Evolutionary conservation across 75 land plant genomes (phyloP), one percentile per base, ranked within the genome.

Genomic region (Selaginella tamariscina): DNA sequence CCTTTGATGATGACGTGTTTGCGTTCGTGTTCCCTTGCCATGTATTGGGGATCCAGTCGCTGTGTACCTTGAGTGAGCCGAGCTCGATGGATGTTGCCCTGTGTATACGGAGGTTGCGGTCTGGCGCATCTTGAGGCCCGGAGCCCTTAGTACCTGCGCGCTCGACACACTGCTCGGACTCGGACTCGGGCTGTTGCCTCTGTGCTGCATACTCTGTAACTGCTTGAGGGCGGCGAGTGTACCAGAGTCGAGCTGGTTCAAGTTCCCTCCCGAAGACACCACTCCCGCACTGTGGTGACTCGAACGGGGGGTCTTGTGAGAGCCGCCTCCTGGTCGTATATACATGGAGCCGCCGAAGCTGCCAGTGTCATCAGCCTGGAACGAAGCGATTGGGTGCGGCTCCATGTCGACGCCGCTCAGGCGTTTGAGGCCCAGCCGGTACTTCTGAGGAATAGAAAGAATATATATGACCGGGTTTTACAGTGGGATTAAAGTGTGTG

Each of bases 391-490:
- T 28, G 81, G 82, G 30, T 68, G 77, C 2, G 82, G 82, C 55
- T 78, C 77, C 29, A 70, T 82, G 31, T 79, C 66, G 1, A 74
- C 85, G 0, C 86, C 86, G 69, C 81, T 89, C 49, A 88, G 65
- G 56, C 90, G 86, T 80, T 81, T 86, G 44, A 89, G 79, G 66
- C 86, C 86, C 27, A 86, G 67, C 30, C 95, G 84, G 62, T 86
- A 89, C 66, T 89, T 89, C 95, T 89, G 87, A 5, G 15, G 49
- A 15, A 5, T 39, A 39, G 49, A 5, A 5, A 39, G 5, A 39
- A 5, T 39, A 39, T 5, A 5, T 39, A 15, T 39, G 49, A 5
- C 49, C n/a, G n/a, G n/a, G n/a, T n/a, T n/a, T n/a, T n/a, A n/a
- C n/a, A n/a, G n/a, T n/a, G n/a, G n/a, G n/a, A n/a, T n/a, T n/a